These are phyloP conservation scores for Annulohypoxylon nitens DNA, from an alignment of 495 filamentous ascomycete genomes.

Conservation along the genomic window DNA sequence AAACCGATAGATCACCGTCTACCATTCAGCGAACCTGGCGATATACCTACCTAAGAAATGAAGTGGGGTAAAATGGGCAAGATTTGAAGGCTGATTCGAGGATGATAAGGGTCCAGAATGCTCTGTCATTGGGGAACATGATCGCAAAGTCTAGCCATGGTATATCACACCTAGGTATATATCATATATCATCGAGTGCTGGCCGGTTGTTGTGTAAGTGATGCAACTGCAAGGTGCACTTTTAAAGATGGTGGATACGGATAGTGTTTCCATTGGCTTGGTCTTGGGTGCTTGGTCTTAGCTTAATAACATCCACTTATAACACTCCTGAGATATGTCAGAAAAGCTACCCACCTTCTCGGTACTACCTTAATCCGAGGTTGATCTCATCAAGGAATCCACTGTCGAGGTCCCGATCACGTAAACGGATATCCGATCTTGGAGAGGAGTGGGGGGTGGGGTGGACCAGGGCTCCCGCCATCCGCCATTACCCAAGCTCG, in stretches of 20 bases:
- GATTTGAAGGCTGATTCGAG: background rate
- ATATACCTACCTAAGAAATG: background rate
- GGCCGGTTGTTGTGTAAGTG: background rate
- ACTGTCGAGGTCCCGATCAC: background rate
- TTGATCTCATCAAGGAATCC: background rate
- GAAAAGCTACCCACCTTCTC: background rate
- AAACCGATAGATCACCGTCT: background rate
- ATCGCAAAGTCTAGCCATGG: background rate
- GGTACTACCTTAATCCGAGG: background rate
- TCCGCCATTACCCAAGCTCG: constrained; percentile 6
- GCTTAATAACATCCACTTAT: background rate
- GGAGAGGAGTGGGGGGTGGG: background rate
- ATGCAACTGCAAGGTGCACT: background rate
- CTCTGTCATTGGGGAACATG: background rate
- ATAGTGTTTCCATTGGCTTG: background rate
- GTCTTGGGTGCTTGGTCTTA: too few species aligned
- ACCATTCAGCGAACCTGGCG: background rate
- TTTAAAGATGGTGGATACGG: background rate
- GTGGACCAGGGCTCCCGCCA: background rate
- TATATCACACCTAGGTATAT: background rate
- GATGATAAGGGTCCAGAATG: background rate
- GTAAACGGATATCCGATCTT: background rate
- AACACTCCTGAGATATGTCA: background rate
- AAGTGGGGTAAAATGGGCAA: background rate
- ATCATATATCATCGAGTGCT: background rate